These are phyloP conservation scores for Cystofilobasidium capitatum DNA, from an alignment of 768 basidiomycete species.

Conservation along the genomic window DNA sequence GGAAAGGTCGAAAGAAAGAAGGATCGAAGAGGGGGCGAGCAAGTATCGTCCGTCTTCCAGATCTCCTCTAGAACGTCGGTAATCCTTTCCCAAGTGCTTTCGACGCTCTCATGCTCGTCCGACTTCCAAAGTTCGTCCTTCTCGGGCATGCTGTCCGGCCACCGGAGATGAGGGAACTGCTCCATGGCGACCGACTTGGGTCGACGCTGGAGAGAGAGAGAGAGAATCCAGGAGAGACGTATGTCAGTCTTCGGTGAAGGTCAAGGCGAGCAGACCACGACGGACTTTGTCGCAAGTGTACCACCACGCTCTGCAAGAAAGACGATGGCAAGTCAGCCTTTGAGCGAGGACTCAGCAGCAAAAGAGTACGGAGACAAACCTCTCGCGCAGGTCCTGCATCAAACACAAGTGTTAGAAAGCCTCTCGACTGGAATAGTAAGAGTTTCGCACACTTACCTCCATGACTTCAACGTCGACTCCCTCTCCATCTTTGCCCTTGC, in stretches of 20 bases:
- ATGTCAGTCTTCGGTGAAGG: too few relatives aligned
- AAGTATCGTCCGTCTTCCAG: background rate
- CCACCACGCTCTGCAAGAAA: background rate
- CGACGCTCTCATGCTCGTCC: background rate
- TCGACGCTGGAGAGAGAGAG: constrained; percentile 1
- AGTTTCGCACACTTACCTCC: background rate
- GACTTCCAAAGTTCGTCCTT: constrained; percentile 2
- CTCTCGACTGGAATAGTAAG: background rate
- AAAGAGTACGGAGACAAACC: background rate
- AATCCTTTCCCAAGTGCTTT: background rate
- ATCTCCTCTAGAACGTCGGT: background rate
- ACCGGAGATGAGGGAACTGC: background rate
- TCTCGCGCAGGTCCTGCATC: constrained; percentile 1
- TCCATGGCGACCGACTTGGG: background rate
- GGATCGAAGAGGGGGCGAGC: background rate
- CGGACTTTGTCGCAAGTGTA: background rate
- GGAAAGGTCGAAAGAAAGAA: background rate
- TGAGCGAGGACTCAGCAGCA: background rate
- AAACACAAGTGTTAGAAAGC: background rate
- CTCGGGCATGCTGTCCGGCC: background rate
- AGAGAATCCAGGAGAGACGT: background rate
- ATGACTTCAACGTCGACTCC: constrained; percentile 5
- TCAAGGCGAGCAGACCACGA: background rate
- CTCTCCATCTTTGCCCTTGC: constrained; percentile 1
- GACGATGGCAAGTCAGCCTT: too few relatives aligned